Evolutionary conservation across 176 grass and related monocot species (phyloP).

Genomic region (Musa troglodytarum): DNA sequence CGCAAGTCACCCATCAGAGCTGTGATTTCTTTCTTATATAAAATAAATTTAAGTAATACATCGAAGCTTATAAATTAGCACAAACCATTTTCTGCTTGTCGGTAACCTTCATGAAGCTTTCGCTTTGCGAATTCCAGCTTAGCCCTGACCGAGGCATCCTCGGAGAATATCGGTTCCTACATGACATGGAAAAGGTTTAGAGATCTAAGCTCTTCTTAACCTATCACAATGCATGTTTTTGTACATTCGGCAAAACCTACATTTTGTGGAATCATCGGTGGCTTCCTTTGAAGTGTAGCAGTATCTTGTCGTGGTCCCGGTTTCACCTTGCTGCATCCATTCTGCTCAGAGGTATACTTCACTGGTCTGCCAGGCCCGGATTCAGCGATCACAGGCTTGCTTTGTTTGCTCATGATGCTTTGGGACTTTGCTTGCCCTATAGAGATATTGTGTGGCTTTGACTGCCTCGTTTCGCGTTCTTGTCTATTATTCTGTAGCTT

Average conservation of each 20-base stretch:
- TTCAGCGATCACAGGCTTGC: constrained; percentile 24
- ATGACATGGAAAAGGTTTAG: not conserved
- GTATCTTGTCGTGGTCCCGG: constrained; percentile 29
- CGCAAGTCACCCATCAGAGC: not conserved
- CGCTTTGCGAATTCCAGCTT: constrained; percentile 50
- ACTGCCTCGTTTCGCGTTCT: constrained; percentile 27
- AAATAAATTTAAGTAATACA: not conserved
- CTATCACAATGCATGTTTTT: not conserved
- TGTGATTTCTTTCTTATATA: not conserved
- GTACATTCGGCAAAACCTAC: constrained; percentile 27
- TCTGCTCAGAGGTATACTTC: constrained; percentile 4
- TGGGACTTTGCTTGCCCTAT: constrained; percentile 26
- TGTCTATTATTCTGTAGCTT: constrained; percentile 6
- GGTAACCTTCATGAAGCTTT: constrained; percentile 67
- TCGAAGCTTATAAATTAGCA: not conserved
- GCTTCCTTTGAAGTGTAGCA: constrained; percentile 30
- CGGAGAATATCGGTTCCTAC: constrained; percentile 32
- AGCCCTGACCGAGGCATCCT: constrained; percentile 16
- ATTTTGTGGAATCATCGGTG: constrained; percentile 23
- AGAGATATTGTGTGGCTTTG: constrained; percentile 2
- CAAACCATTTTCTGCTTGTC: constrained; percentile 60
- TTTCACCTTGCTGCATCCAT: not conserved
- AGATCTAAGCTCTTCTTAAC: not conserved
- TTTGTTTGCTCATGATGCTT: constrained; percentile 28
- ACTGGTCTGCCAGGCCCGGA: constrained; percentile 38